Base-by-base conservation (phyloP, 2,329 filamentous ascomycete genomes). In the Pseudocercospora musae region DNA sequence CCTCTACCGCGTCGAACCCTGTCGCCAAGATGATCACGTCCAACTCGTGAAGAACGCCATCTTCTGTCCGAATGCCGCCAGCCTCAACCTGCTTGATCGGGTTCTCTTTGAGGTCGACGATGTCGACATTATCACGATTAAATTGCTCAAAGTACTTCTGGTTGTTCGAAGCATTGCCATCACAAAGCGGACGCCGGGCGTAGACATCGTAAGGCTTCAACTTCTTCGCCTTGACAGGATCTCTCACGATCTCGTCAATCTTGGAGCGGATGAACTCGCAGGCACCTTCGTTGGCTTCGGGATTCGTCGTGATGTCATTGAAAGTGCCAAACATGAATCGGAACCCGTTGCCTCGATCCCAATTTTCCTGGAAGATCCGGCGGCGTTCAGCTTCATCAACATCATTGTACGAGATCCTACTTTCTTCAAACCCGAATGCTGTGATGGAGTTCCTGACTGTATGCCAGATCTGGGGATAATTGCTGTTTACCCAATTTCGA, bases 241-340 rank as follows among this genome's bases (percentile, higher is more conserved):
- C 83, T 0, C 75, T 72, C 40, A 87, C 78, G 1, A 84, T 78
- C 8, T 73, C 75, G 0, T 82, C 78, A 0, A 80, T 80, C 71
- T 84, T 85, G 62, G 78, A 77, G 2, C 76, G 76, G 82, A 84
- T 87, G 70, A 86, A 86, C 2, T 81, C 74, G 68, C 86, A 87
- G 0, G 78, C 76, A 58, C 80, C 77, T n/a, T 78, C 71, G 68
- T 87, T 87, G 2, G 82, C 81, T 13, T 81, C 76, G 0, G 72
- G 46, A 27, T 78, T 73, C 18, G 74, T 71, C 4, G 86, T 64
- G 55, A 78, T 78, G 59, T 88, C 85, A 58, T 81, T 81, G 75
- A 86, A 88, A 2, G 78, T 71, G 4, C 74, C 74, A 0, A 86
- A 76, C 83, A 84, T 85, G 71, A 78, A 84, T 0, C 76, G 75